These are phyloP conservation scores for Hygrophorus pudorinus DNA, from an alignment of 768 basidiomycete species.

Conservation along the genomic window DNA sequence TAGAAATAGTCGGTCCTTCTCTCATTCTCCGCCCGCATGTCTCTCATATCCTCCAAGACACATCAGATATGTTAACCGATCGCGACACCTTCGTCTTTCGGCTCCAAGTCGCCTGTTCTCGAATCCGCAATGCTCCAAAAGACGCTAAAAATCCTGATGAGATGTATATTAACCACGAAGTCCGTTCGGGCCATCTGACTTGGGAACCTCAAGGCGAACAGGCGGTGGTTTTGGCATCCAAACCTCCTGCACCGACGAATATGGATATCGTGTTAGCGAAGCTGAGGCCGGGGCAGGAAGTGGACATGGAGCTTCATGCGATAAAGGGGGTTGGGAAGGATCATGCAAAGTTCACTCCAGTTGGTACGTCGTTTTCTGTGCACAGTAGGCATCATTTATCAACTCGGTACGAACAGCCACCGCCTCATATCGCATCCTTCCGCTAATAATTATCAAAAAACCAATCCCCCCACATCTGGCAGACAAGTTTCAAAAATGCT, in stretches of 20 bases:
- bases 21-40: not conserved
- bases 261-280: constrained; percentile 84
- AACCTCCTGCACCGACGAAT: constrained; percentile 58
- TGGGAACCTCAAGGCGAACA: constrained; percentile 88
- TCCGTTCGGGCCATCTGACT: constrained; percentile 54
- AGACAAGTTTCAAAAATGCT: constrained; percentile 79
- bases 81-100: constrained; percentile 87
- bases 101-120: constrained; percentile 57
- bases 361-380: constrained; percentile 43
- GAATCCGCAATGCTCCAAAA: constrained; percentile 44
- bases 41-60: constrained; percentile 14
- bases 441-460: constrained; percentile 65
- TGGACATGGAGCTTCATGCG: constrained; percentile 83
- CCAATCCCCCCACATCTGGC: constrained; percentile 72
- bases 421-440: constrained; percentile 89
- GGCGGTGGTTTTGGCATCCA: constrained; percentile 38
- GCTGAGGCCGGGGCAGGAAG: constrained; percentile 80
- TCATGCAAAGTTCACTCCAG: constrained; percentile 95
- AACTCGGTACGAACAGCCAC: constrained; percentile 49
- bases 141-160: constrained; percentile 33
- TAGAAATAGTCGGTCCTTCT: constrained; percentile 27
- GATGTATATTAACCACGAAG: constrained; percentile 64
- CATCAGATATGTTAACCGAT: constrained; percentile 66
- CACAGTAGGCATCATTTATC: not conserved
- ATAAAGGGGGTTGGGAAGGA: constrained; percentile 89